Percentiles rank a stretch among this genome's conserved stretches.
phyloP scores from a whole-genome alignment of 768 basidiomycete species.

The Lepiota venenata region DNA sequence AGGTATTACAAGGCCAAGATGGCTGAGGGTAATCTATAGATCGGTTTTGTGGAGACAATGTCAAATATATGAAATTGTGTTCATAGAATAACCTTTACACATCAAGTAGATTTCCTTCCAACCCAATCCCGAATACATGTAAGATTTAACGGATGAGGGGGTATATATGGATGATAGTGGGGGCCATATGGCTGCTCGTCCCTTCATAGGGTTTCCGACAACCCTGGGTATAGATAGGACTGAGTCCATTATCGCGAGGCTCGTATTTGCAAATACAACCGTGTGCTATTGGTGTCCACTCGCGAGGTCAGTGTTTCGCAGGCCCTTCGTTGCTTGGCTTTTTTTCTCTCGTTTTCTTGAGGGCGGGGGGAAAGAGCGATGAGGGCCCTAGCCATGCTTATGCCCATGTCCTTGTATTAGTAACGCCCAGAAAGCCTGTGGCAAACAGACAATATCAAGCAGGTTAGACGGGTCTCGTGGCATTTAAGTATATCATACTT shows the following conservation, averaged over 20 bases:
- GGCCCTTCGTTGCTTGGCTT: no score
- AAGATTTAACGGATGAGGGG: background rate
- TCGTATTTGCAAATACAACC: no score
- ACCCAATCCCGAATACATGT: background rate
- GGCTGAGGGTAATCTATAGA: slow-evolving; percentile 74
- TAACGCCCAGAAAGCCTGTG: slow-evolving; percentile 52
- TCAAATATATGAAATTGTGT: background rate
- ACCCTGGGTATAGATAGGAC: no score
- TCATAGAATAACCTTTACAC: background rate
- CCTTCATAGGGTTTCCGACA: no score
- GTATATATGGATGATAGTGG: background rate
- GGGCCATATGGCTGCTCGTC: background rate
- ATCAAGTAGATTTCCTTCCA: no score
- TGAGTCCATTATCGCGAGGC: no score
- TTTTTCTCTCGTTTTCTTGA: no score
- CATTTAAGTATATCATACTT: slow-evolving; percentile 42
- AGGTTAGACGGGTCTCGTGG: background rate
- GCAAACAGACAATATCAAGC: slow-evolving; percentile 3
- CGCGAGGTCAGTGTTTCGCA: no score
- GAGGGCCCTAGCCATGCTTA: no score
- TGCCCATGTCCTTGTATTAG: no score
- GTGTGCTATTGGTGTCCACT: no score
- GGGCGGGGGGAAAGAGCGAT: no score
- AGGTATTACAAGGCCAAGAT: slow-evolving; percentile 90
- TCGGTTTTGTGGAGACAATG: background rate